Evolutionary conservation across 2,329 filamentous ascomycete species (phyloP).

Genomic region (Calonectria pteridis): DNA sequence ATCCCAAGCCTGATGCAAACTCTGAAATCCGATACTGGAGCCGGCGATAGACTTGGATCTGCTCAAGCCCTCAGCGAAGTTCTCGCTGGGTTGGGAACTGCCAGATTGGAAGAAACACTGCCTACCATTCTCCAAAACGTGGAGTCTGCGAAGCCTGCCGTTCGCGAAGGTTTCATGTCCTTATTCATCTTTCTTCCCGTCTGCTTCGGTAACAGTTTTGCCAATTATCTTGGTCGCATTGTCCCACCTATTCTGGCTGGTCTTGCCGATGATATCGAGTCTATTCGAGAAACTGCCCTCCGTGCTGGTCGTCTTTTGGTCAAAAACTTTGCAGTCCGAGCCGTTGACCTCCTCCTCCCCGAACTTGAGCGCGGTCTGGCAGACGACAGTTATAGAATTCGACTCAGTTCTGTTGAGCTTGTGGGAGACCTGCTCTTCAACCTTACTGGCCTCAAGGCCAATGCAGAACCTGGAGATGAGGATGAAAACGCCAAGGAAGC

Average conservation of each 20-base stretch:
- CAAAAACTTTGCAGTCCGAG: constrained; percentile 97
- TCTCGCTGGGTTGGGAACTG: constrained; percentile 91
- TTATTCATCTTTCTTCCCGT: constrained; percentile 99
- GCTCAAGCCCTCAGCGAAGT: constrained; percentile 97
- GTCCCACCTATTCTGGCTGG: constrained; percentile 96
- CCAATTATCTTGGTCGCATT: constrained; percentile 93
- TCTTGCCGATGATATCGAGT: constrained; percentile 94
- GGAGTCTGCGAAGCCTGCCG: constrained; percentile 87
- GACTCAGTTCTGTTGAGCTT: constrained; percentile 97
- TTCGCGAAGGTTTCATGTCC: constrained; percentile 99
- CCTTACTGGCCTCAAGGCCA: constrained; percentile 91
- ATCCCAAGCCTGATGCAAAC: constrained; percentile 98
- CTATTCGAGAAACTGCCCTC: constrained; percentile 95
- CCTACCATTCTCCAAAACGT: constrained; percentile 98
- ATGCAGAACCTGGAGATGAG: constrained; percentile 80
- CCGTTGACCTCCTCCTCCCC: constrained; percentile 92
- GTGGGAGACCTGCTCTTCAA: constrained; percentile 98
- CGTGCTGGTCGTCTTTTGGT: constrained; percentile 93
- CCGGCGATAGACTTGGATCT: constrained; percentile 94
- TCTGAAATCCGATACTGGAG: constrained; percentile 95
- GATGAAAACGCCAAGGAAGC: constrained; percentile 87
- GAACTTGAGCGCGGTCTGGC: constrained; percentile 96
- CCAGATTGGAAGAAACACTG: constrained; percentile 92
- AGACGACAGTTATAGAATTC: constrained; percentile 97
- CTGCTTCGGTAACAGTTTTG: constrained; percentile 98